Percentiles rank a stretch among this genome's conserved stretches.
These are phyloP conservation scores for Tolypocladium tropicale DNA, from an alignment of 2,329 filamentous ascomycete species.

Conservation along the genomic window DNA sequence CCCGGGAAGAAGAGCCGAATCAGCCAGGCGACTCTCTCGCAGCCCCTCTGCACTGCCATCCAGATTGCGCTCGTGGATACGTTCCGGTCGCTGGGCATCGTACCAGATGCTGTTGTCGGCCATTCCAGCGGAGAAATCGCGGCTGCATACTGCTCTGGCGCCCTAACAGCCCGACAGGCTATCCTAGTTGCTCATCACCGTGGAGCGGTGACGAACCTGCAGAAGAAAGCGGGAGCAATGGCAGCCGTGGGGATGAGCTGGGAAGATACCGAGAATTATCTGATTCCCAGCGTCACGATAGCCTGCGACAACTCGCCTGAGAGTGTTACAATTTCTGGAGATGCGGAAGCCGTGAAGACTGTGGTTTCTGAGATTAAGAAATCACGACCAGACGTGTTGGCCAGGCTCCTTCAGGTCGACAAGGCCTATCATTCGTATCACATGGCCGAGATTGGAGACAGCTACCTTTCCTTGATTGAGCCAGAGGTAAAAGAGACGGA, in stretches of 20 bases:
- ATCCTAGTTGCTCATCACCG: conserved; percentile 17
- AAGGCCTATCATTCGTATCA: conserved; percentile 21
- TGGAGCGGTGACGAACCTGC: not conserved
- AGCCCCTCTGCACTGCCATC: not conserved
- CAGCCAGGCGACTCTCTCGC: not conserved
- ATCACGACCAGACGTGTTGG: not conserved
- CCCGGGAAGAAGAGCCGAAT: not conserved
- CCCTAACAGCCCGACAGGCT: conserved; percentile 11
- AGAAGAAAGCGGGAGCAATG: conserved; percentile 1
- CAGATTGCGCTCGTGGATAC: not conserved
- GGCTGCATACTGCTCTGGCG: conserved; percentile 20
- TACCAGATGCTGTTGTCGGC: not conserved
- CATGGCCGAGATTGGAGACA: conserved; percentile 1
- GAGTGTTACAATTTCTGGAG: not conserved
- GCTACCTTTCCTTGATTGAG: not conserved
- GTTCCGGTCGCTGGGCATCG: not conserved
- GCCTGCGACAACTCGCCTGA: not conserved
- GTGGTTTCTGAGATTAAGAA: not conserved
- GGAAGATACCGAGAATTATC: conserved; percentile 8
- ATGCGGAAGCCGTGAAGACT: not conserved
- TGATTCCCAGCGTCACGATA: conserved; percentile 3
- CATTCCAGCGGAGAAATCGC: conserved; percentile 23
- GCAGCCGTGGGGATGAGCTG: conserved; percentile 19
- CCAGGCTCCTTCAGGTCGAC: conserved; percentile 12
- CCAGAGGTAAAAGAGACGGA: not conserved